Evolutionary conservation across 331 rosid species (phyloP).

Genomic region (Pyracantha coccinea): DNA sequence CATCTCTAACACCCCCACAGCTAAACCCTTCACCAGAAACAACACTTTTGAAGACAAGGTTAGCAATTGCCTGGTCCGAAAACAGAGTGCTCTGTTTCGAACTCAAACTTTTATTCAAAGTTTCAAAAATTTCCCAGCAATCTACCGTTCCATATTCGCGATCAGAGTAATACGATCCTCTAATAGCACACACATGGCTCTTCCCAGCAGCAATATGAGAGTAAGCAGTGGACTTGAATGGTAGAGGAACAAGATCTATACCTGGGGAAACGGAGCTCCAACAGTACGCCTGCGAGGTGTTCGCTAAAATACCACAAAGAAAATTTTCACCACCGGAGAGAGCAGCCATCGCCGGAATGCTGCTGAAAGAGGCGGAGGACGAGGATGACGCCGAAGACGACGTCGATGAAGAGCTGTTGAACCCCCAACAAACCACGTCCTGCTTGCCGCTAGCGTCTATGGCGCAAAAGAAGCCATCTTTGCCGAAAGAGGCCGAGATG

Average conservation of each 20-base stretch:
- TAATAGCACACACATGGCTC: slow-evolving; percentile 73
- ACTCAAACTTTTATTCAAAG: slow-evolving; percentile 22
- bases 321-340: slow-evolving; percentile 86
- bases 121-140: slow-evolving; percentile 64
- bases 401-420: slow-evolving; percentile 31
- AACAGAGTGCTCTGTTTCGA: slow-evolving; percentile 36
- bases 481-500: slow-evolving; percentile 68
- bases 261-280: slow-evolving; percentile 43
- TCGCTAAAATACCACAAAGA: slow-evolving; percentile 72
- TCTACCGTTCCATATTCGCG: slow-evolving; percentile 55
- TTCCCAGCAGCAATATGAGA: slow-evolving; percentile 76
- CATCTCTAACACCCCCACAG: slow-evolving; percentile 56
- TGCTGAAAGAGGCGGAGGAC: slow-evolving; percentile 20
- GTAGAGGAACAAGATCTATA: slow-evolving; percentile 59
- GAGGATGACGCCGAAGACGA: slow-evolving; percentile 31
- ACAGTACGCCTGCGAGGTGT: slow-evolving; percentile 67
- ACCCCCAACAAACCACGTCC: slow-evolving; percentile 72
- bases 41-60: slow-evolving; percentile 32
- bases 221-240: slow-evolving; percentile 41
- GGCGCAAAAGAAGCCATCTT: slow-evolving; percentile 69
- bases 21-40: slow-evolving; percentile 84
- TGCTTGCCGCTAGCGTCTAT: slow-evolving; percentile 92
- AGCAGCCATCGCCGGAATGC: slow-evolving; percentile 69
- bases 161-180: slow-evolving; percentile 67
- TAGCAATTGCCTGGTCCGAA: slow-evolving; percentile 25